Evolutionary conservation across 345 rosid species (phyloP).

Genomic region (Acer saccharum): DNA sequence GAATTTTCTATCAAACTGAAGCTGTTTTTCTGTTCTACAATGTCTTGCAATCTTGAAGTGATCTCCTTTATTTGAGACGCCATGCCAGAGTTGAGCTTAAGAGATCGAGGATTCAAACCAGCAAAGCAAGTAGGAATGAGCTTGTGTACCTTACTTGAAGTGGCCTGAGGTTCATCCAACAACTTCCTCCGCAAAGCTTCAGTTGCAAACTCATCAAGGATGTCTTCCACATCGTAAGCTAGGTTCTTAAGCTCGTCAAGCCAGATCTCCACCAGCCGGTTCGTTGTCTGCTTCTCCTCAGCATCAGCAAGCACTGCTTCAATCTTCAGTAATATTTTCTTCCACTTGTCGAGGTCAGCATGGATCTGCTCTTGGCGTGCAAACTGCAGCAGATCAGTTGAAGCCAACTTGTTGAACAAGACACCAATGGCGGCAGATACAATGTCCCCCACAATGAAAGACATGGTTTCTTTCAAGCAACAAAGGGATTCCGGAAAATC

Average conservation of each 20-base stretch:
- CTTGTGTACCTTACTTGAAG: not conserved
- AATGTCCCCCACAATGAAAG: fast-evolving
- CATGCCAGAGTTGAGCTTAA: not conserved
- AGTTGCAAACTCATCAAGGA: slow-evolving; percentile 27
- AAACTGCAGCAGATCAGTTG: too few species aligned
- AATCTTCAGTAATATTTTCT: too few species aligned
- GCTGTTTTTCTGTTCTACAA: not conserved
- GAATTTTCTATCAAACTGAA: not conserved
- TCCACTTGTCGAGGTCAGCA: too few species aligned
- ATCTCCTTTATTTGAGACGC: slow-evolving; percentile 3
- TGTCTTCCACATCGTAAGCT: slow-evolving; percentile 25
- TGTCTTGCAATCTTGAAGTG: not conserved
- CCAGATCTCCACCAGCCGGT: not conserved
- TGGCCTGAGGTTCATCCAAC: not conserved
- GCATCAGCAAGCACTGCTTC: too few species aligned
- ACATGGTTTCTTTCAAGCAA: too few species aligned
- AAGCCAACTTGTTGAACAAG: too few species aligned
- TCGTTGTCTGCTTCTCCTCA: not conserved
- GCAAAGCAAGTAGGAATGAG: not conserved
- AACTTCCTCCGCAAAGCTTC: not conserved
- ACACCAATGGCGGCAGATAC: too few species aligned
- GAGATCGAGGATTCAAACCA: not conserved
- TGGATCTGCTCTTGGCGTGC: too few species aligned
- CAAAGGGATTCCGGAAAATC: too few species aligned
- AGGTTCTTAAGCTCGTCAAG: slow-evolving; percentile 17